Conservation (phyloP, 2,329 filamentous ascomycete genomes). For the Nemania sp. region DNA sequence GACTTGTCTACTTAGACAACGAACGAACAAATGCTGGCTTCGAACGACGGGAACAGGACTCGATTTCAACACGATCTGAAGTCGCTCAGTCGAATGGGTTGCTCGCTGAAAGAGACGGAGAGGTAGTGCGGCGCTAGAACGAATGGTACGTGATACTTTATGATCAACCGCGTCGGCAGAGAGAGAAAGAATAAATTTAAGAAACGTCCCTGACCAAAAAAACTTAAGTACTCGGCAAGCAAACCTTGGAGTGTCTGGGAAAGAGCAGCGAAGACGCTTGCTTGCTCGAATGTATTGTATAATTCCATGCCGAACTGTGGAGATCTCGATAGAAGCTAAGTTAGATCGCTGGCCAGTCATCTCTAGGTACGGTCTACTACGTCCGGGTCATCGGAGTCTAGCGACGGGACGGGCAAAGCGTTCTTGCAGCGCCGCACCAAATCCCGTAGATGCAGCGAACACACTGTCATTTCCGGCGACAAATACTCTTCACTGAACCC, state of each 20-base stretch:
- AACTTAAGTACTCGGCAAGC: conserved; percentile 6
- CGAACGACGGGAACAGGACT: background rate
- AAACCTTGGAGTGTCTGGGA: background rate
- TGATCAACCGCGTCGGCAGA: background rate
- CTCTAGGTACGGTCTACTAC: too few relatives aligned
- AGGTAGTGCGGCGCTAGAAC: background rate
- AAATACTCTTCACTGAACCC: background rate
- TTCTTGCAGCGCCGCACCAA: background rate
- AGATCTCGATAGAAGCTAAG: conserved; percentile 5
- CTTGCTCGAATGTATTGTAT: background rate
- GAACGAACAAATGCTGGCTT: background rate
- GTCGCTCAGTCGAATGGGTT: too few relatives aligned
- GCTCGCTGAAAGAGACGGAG: background rate
- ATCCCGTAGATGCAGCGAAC: background rate
- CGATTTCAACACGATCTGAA: background rate
- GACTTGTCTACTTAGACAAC: background rate
- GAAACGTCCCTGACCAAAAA: background rate
- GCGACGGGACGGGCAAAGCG: background rate
- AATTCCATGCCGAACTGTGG: conserved; percentile 14
- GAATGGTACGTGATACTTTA: background rate
- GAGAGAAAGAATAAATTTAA: background rate
- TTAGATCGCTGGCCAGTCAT: background rate
- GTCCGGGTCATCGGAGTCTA: conserved; percentile 5
- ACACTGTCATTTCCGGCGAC: background rate
- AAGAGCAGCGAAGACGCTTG: conserved; percentile 11